Conservation (phyloP, 1,284 basidiomycete species). For the Quambalaria eucalypti region DNA sequence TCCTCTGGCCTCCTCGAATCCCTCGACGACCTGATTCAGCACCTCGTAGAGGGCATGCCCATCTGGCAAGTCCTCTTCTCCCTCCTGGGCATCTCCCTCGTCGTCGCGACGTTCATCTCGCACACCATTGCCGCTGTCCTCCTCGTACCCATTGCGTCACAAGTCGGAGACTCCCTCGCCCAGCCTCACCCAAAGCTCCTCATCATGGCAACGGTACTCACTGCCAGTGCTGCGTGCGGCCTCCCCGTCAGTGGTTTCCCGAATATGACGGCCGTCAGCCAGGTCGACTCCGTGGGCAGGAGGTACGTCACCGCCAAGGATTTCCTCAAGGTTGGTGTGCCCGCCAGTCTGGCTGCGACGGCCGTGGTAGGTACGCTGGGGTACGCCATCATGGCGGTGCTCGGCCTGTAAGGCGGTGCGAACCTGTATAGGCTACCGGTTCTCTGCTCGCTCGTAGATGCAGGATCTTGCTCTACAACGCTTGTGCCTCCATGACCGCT, state of each 20-base stretch:
- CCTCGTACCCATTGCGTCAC: slow-evolving; percentile 85
- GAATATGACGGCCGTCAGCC: slow-evolving; percentile 61
- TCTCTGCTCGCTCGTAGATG: too few species aligned
- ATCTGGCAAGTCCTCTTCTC: slow-evolving; percentile 76
- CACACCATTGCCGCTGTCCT: slow-evolving; percentile 76
- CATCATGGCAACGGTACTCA: slow-evolving; percentile 62
- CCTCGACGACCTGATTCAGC: slow-evolving; percentile 15
- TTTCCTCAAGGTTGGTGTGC: slow-evolving; percentile 86
- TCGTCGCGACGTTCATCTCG: slow-evolving; percentile 54
- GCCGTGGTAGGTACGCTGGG: slow-evolving; percentile 48
- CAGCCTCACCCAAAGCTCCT: slow-evolving; percentile 39
- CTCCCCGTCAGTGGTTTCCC: slow-evolving; percentile 97
- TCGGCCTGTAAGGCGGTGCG: slow-evolving; percentile 7
- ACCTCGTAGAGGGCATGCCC: slow-evolving; percentile 61
- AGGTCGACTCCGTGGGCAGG: slow-evolving; percentile 90
- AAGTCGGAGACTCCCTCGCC: slow-evolving; percentile 69
- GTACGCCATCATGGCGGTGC: slow-evolving; percentile 34
- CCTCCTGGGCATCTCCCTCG: slow-evolving; percentile 74
- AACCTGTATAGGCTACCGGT: too few species aligned
- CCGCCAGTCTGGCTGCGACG: slow-evolving; percentile 77
- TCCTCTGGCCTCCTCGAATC: slow-evolving; percentile 70
- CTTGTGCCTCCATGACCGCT: too few species aligned
- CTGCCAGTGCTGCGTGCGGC: slow-evolving; percentile 94
- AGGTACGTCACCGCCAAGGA: slow-evolving; percentile 55
- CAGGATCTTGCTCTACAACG: too few species aligned